Base-by-base conservation (phyloP, 208 protist genomes). In the Phytomonas sp. region DNA sequence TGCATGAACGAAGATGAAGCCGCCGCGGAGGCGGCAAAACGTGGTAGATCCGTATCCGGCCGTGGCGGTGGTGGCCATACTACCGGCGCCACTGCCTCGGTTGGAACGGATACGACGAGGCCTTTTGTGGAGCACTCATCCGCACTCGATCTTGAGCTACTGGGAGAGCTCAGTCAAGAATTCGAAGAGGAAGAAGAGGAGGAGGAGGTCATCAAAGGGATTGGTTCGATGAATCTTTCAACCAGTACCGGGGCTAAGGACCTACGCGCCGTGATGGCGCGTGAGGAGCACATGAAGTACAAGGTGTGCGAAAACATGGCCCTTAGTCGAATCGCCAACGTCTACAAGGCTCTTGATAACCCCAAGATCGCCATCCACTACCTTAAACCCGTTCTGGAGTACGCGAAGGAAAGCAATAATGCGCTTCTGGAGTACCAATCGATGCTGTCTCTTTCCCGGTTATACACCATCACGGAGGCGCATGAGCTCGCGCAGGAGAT, bases 371-470 rank as follows among this genome's bases (percentile, higher is more conserved):
- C 91, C 2, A 89, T 93, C 67, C 83, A 88, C 68, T 96, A 94
- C 67, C 76, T 87, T 68, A 79, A 78, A 56, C 83, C 85, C 9
- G 91, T 94, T 60, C 72, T 93, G 33, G 86, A 85, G 33, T 88
- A 88, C 68, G 84, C 86, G 20, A 75, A 77, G 28, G 83, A 91
- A 64, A 82, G 70, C 33, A 62, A 79, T 15, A 82, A 96, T 75
- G 79, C 79, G 69, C 71, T 94, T 65, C 78, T 96, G 29, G 76
- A 89, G 70, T 96, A 96, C 77, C 83, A 83, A 67, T 80, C 87
- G 0, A 78, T 85, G 75, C 72, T 94, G 62, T 85, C 71, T 8
- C 91, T 96, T 51, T 88, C 91, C 0, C 83, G 88, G 20, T 72
- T 96, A 23, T 87, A 91, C 79, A 93, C 88, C 0, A 68, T 73